Evolutionary conservation across 1,284 basidiomycete genomes (phyloP).

Genomic region (Pseudozyma hubeiensis): DNA sequence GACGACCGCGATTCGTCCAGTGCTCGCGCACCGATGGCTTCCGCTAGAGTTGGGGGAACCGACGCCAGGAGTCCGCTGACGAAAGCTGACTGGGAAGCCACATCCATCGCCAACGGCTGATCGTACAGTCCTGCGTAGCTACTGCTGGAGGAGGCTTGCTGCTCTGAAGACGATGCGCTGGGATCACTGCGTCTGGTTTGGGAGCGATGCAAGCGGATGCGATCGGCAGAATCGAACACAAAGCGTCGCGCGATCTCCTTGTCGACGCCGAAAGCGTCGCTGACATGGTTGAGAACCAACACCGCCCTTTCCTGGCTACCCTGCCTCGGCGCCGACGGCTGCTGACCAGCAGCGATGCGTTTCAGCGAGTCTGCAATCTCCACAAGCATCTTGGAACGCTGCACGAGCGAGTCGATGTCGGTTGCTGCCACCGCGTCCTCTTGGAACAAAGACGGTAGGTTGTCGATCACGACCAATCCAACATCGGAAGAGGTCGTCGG

Average conservation of each 20-base stretch:
- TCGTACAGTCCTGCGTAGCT: slow-evolving; percentile 8
- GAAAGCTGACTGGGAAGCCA: slow-evolving; percentile 28
- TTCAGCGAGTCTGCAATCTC: slow-evolving; percentile 49
- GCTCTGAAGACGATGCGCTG: background rate
- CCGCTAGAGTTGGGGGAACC: slow-evolving; percentile 22
- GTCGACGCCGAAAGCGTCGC: slow-evolving; percentile 55
- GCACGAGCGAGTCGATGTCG: slow-evolving; percentile 29
- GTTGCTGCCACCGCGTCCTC: slow-evolving; percentile 39
- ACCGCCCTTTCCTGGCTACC: slow-evolving; percentile 16
- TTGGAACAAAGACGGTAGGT: slow-evolving; percentile 56
- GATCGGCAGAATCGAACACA: slow-evolving; percentile 25
- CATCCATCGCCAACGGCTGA: slow-evolving; percentile 18
- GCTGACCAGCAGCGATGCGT: slow-evolving; percentile 13
- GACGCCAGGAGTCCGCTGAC: slow-evolving; percentile 36
- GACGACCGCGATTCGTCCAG: background rate
- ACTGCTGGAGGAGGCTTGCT: background rate
- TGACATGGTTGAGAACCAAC: slow-evolving; percentile 58
- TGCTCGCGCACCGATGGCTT: slow-evolving; percentile 13
- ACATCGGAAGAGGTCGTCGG: slow-evolving; percentile 2
- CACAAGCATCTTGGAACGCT: slow-evolving; percentile 38
- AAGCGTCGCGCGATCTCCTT: slow-evolving; percentile 35
- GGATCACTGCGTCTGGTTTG: background rate
- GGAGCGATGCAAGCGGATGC: slow-evolving; percentile 1
- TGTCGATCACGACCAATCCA: slow-evolving; percentile 52
- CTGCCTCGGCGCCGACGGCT: background rate